Percentiles rank a stretch among this genome's conserved stretches.
These are phyloP conservation scores for Aspergillus leporis DNA, from an alignment of 495 filamentous ascomycete species.

Conservation along the genomic window DNA sequence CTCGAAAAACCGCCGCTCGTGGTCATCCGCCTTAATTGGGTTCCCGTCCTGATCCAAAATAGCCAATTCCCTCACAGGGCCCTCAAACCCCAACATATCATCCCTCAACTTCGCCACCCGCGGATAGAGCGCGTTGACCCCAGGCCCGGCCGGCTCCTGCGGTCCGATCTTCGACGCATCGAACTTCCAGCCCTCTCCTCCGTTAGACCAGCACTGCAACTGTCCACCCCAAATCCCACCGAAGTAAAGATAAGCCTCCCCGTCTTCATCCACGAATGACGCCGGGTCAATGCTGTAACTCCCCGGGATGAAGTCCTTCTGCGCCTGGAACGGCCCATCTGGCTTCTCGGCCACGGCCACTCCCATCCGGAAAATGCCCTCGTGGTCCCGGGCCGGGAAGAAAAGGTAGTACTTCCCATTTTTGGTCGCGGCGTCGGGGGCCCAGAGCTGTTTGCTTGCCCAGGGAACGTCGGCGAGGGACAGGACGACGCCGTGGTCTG, in stretches of 20 bases:
- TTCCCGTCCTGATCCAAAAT: slow-evolving; percentile 61
- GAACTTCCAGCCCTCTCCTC: slow-evolving; percentile 40
- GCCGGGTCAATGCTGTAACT: slow-evolving; percentile 53
- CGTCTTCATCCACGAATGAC: slow-evolving; percentile 50
- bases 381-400: slow-evolving; percentile 49
- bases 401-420: slow-evolving; percentile 52
- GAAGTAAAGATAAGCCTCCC: slow-evolving; percentile 52
- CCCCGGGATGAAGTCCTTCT: slow-evolving; percentile 36
- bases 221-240: slow-evolving; percentile 71
- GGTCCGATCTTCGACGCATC: slow-evolving; percentile 45
- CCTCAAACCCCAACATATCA: slow-evolving; percentile 62
- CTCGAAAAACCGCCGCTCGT: slow-evolving; percentile 76
- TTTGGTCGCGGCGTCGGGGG: slow-evolving; percentile 46
- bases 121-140: slow-evolving; percentile 51
- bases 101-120: slow-evolving; percentile 60
- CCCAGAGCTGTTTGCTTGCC: slow-evolving; percentile 50
- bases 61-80: slow-evolving; percentile 49
- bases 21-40: slow-evolving; percentile 61
- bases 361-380: slow-evolving; percentile 62
- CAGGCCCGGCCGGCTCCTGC: slow-evolving; percentile 54
- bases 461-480: slow-evolving; percentile 42
- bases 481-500: slow-evolving; percentile 46
- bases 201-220: slow-evolving; percentile 53
- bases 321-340: slow-evolving; percentile 46
- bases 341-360: slow-evolving; percentile 46